Conservation (phyloP, 176 grass and related monocot genomes). For the Oryza officinalis region DNA sequence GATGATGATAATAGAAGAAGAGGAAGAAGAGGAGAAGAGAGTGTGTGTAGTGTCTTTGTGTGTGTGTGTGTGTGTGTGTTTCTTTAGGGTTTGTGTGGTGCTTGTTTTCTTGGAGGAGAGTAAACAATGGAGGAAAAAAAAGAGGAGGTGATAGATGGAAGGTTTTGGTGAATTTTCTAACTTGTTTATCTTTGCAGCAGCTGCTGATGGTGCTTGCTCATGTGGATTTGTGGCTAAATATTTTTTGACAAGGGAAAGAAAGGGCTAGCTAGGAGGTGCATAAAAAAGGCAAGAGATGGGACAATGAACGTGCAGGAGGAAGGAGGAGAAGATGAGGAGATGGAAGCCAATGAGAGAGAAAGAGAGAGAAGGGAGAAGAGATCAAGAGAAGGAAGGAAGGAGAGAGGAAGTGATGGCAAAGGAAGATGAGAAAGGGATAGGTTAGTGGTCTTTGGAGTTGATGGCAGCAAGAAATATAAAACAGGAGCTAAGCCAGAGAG, state of each 20-base stretch:
- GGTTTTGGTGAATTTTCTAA: not conserved
- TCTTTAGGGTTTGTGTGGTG: conserved; percentile 72
- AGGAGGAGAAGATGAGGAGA: not conserved
- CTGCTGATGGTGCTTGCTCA: conserved; percentile 40
- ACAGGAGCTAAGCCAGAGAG: conserved; percentile 28
- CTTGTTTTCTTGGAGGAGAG: conserved; percentile 59
- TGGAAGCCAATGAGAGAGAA: conserved; percentile 20
- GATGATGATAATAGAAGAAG: conserved; percentile 52
- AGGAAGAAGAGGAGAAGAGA: conserved; percentile 4
- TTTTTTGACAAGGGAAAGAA: conserved; percentile 16
- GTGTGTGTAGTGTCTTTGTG: not conserved
- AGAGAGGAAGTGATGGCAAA: conserved; percentile 27
- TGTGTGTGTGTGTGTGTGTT: not conserved
- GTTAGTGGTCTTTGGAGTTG: conserved; percentile 51
- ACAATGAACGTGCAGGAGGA: conserved; percentile 8
- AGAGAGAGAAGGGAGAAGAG: not conserved
- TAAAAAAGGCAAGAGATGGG: not conserved
- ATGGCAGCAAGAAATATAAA: conserved; percentile 47
- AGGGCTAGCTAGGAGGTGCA: not conserved
- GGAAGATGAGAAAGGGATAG: conserved; percentile 36
- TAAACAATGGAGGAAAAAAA: conserved; percentile 64
- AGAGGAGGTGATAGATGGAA: not conserved
- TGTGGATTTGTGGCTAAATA: conserved; percentile 34
- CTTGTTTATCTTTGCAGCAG: not conserved
- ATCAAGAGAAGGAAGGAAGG: not conserved